phyloP scores from a whole-genome alignment of 345 rosid species.

The Salix suchowensis region DNA sequence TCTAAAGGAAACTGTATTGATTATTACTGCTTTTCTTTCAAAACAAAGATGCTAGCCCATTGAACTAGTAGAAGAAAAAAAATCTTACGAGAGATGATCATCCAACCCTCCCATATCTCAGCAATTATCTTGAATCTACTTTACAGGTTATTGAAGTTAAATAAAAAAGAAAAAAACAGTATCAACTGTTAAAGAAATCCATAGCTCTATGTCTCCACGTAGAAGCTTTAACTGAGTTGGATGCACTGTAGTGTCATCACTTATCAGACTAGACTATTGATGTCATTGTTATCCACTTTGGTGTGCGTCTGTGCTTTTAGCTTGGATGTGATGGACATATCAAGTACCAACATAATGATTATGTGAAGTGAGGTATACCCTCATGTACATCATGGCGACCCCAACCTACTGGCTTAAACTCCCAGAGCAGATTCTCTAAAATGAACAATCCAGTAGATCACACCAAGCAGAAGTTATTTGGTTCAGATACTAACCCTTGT shows the following conservation, averaged over 20 bases:
- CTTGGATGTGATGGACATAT: background rate
- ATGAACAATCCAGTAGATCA: background rate
- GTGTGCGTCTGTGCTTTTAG: background rate
- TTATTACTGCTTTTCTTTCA: background rate
- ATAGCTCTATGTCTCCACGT: no score
- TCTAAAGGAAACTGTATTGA: background rate
- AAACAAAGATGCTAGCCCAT: background rate
- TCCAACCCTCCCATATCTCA: background rate
- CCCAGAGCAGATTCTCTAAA: background rate
- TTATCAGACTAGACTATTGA: background rate
- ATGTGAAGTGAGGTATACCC: background rate
- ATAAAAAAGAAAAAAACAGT: background rate
- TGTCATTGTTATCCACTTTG: background rate
- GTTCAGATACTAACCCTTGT: constrained; percentile 52
- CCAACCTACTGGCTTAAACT: background rate
- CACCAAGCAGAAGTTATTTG: background rate
- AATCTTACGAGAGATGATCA: background rate
- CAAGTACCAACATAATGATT: no score
- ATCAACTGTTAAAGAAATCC: background rate
- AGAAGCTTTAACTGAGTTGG: background rate
- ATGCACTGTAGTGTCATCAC: background rate
- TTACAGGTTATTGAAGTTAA: background rate
- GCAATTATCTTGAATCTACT: background rate
- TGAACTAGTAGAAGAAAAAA: background rate
- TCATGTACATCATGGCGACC: background rate